Percentiles rank a stretch among this genome's conserved stretches.
Evolutionary conservation across 352 stramenopile species (phyloP).

Genomic region (Phytophthora idaei): DNA sequence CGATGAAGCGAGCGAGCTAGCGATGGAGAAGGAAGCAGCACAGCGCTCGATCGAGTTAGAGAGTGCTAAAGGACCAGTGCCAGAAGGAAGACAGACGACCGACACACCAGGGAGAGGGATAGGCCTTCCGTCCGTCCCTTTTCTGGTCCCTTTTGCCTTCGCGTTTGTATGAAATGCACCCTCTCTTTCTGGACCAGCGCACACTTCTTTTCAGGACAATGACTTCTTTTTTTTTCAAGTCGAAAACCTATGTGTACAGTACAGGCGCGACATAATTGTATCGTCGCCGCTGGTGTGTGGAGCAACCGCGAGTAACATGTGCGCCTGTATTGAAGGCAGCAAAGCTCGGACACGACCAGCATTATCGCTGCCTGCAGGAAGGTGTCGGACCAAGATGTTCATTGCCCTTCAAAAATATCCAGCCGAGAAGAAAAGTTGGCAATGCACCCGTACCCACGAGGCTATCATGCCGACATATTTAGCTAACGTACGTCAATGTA

Average conservation of each 20-base stretch:
- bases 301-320: constrained; percentile 14
- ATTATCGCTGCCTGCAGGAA: constrained; percentile 3
- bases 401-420: constrained; percentile 15
- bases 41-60: neutral
- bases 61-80: constrained; percentile 33
- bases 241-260: constrained; percentile 1
- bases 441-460: constrained; percentile 14
- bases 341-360: neutral
- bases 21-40: constrained; percentile 4
- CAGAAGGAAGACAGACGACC: constrained; percentile 31
- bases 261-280: constrained; percentile 7
- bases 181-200: constrained; percentile 2
- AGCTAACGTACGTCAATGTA: neutral
- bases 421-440: constrained; percentile 3
- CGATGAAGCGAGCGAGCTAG: constrained; percentile 9
- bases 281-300: neutral
- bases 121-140: constrained; percentile 15
- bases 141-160: constrained; percentile 19
- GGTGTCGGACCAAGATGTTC: constrained; percentile 16
- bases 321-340: constrained; percentile 16
- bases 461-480: neutral
- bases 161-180: constrained; percentile 7
- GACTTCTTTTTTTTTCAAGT: neutral
- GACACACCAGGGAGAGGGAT: constrained; percentile 15
- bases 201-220: neutral